phyloP scores from a whole-genome alignment of 2,329 filamentous ascomycete genomes.

The Xylaria sp. region DNA sequence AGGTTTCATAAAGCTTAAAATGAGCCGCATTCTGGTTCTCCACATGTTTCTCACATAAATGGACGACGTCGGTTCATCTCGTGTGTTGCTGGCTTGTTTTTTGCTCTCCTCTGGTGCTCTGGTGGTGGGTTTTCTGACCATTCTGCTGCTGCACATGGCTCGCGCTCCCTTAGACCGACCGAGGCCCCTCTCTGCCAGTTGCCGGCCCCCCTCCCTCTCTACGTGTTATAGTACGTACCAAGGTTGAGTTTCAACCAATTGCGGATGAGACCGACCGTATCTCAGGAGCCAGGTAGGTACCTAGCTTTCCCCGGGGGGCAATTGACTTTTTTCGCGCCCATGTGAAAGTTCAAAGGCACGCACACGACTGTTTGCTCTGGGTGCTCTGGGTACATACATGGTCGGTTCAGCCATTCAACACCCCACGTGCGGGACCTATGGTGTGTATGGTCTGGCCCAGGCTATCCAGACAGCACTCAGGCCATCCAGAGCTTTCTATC shows the following conservation, averaged over 20 bases:
- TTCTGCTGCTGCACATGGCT: constrained; percentile 12
- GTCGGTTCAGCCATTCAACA: constrained; percentile 43
- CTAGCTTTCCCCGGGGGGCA: background rate
- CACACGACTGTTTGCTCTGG: constrained; percentile 9
- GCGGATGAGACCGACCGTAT: constrained; percentile 5
- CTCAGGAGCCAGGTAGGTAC: background rate
- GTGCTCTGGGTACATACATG: constrained; percentile 2
- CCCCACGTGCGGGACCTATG: constrained; percentile 44
- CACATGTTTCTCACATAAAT: constrained; percentile 46
- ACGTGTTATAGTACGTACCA: constrained; percentile 7
- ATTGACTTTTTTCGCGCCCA: constrained; percentile 10
- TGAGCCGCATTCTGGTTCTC: constrained; percentile 49
- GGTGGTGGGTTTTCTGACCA: constrained; percentile 8
- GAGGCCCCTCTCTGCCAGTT: constrained; percentile 22
- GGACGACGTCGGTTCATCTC: constrained; percentile 38
- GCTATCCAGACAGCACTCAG: background rate
- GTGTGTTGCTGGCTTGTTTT: constrained; percentile 1
- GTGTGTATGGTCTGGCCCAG: constrained; percentile 15
- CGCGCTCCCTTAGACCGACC: constrained; percentile 15
- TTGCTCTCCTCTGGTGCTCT: background rate
- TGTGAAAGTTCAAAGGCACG: constrained; percentile 4
- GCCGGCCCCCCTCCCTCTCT: constrained; percentile 10
- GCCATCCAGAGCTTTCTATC: background rate
- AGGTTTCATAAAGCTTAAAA: constrained; percentile 47
- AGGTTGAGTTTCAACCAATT: constrained; percentile 15